phyloP scores from a whole-genome alignment of 257 asterid species.

The Petunia secreta region DNA sequence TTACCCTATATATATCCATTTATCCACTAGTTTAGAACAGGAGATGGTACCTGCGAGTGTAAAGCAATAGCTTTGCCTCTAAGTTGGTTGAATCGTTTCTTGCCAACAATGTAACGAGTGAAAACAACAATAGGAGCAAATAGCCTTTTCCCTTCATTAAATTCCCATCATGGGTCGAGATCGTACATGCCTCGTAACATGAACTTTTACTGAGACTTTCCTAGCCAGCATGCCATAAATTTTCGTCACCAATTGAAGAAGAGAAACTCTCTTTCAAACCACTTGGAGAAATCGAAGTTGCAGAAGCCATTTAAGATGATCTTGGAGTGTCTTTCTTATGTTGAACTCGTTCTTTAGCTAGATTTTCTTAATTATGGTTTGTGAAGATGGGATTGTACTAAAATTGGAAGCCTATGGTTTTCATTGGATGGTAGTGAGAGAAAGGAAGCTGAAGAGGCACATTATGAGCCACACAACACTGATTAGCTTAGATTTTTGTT shows the following conservation, averaged over 20 bases:
- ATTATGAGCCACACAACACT: constrained; percentile 46
- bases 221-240: constrained; percentile 39
- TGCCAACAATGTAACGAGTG: constrained; percentile 68
- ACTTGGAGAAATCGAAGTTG: constrained; percentile 50
- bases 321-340: neutral
- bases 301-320: constrained; percentile 39
- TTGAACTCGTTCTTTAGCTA: neutral
- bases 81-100: constrained; percentile 79
- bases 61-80: constrained; percentile 93
- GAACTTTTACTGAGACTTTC: constrained; percentile 32
- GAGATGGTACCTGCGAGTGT: constrained; percentile 71
- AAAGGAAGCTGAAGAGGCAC: constrained; percentile 27
- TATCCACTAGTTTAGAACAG: too few relatives aligned
- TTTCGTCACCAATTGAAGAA: constrained; percentile 53
- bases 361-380: neutral
- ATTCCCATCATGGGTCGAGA: constrained; percentile 76
- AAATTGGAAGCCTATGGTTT: neutral
- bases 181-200: constrained; percentile 51
- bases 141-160: constrained; percentile 74
- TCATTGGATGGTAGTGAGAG: neutral
- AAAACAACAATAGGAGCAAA: too few relatives aligned
- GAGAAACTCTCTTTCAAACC: constrained; percentile 41
- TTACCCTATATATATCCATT: too few relatives aligned
- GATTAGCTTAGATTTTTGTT: too few relatives aligned
- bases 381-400: constrained; percentile 18